Base-by-base conservation (phyloP, 768 basidiomycete genomes). In the Tremella mesenterica region DNA sequence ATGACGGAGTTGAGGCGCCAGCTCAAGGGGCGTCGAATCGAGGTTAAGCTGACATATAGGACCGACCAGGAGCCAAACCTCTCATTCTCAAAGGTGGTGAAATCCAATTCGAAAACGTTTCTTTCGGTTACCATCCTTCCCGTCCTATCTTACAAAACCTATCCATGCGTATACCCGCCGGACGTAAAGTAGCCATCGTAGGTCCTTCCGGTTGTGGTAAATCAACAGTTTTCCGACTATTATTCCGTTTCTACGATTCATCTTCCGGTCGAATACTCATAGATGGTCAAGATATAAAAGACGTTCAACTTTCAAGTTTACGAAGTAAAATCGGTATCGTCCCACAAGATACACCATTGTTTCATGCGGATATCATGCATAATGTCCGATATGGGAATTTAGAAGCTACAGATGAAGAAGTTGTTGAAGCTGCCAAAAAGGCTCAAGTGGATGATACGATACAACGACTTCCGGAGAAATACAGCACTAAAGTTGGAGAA, bases 121-220 rank as follows among this genome's bases (percentile, higher is more conserved):
- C 78, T 26, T 99, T 99, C 64, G 86, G 79, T 1, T 99, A 99
- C 73, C 86, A 92, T 67, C 82, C 85, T n/a, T 81, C 83, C 48
- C 84, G 95, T 0, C 88, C 85, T 3, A 97, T 99, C 68, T 96
- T 99, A 79, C 80, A 79, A 30, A 74, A 87, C 63, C 77, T 97
- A 7, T 85, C 83, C 13, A 95, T 99, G 76, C 83, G 83, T 4
- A 83, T 96, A 33, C 95, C 95, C 0, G 91, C 90, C 0, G 95
- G 95, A 4, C 89, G 91, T 76, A 96, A 96, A 65, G 85, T 93
- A 1, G 95, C 93, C 18, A 86, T 99, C 48, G 95, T 99, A 36
- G 95, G 95, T 0, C 91, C 95, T 0, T 91, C 88, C 0, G 95
- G 95, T 10, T 95, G 90, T 66, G 95, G 95, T 4, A 99, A 99